Base-by-base conservation (phyloP, 768 basidiomycete species). In the Leucogyrophana mollusca region DNA sequence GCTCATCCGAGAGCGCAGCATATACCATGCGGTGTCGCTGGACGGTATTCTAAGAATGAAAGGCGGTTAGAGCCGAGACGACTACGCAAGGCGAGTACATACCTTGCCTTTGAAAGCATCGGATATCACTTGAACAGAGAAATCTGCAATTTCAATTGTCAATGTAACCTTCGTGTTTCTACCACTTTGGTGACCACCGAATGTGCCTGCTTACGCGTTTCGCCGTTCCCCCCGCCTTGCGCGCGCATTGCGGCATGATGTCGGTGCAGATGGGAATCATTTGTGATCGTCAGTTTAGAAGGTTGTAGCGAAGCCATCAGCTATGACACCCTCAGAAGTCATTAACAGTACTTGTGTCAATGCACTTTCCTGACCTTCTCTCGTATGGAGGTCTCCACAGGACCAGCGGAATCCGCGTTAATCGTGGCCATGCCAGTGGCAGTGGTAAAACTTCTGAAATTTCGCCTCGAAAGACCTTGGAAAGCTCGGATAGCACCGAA, bases 191-290 rank as follows among this genome's bases (percentile, higher is more conserved):
- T 53, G 47, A 52, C 50, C 50, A 45, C 16, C 36, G 33, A 56
- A 55, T 56, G n/a, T 20, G 18, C 6, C 44, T 38, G 78, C 86
- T 56, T 74, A 93, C 90, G 90, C 39, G 91, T 88, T 74, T 92
- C 90, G 47, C 82, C 83, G 58, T 73, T 82, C 35, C 77, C 79
- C 53, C 78, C 82, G 45, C 75, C 79, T 64, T 80, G 73, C 35
- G 74, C 82, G 61, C 78, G 77, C 90, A 93, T 93, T 38, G 90
- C 74, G 46, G 77, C 76, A 68, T 93, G 90, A 70, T 92, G 86
- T 58, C 86, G 79, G 66, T 93, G 90, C 69, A 87, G 76, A 79
- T 81, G 83, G 43, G 90, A 92, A 58, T 93, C 86, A 67, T 93
- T 93, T 27, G 74, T 74, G 60, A 93, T 84, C 44, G 60, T 73